Evolutionary conservation across 202 grass and related monocot genomes (phyloP).

Genomic region (Saccharum hybrid): DNA sequence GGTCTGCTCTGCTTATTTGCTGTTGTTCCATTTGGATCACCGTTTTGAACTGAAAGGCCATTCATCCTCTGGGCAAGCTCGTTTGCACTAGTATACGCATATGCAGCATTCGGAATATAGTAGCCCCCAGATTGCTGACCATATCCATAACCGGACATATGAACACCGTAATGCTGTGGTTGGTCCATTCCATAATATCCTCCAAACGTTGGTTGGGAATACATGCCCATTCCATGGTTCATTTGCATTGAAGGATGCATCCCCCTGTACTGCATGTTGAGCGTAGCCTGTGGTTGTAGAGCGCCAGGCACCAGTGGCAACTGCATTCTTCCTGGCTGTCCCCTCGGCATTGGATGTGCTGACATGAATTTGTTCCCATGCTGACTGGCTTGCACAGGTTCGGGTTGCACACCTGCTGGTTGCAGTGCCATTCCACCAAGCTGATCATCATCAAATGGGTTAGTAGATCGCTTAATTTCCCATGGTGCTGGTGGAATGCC

Average conservation of each 20-base stretch:
- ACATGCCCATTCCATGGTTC: conserved; percentile 60
- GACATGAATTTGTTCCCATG: conserved; percentile 47
- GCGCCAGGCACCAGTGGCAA: conserved; percentile 30
- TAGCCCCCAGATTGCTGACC: conserved; percentile 58
- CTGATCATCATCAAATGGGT: conserved; percentile 46
- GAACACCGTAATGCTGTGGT: conserved; percentile 60
- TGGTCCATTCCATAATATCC: conserved; percentile 54
- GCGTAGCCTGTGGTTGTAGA: conserved; percentile 52
- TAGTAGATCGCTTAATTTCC: conserved; percentile 64
- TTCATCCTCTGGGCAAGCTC: conserved; percentile 80
- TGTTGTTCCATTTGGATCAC: conserved; percentile 30
- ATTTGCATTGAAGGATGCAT: conserved; percentile 52
- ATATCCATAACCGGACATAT: conserved; percentile 69
- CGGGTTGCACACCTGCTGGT: conserved; percentile 42
- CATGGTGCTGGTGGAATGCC: conserved; percentile 64
- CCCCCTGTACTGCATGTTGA: conserved; percentile 47
- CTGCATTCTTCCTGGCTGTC: too few relatives aligned
- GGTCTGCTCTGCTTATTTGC: conserved; percentile 61
- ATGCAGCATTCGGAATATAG: conserved; percentile 56
- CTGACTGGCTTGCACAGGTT: conserved; percentile 39
- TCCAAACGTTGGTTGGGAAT: conserved; percentile 55
- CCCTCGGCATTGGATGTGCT: conserved; percentile 33
- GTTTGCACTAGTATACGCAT: conserved; percentile 58
- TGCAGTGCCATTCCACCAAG: conserved; percentile 47
- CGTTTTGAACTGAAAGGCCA: conserved; percentile 59